Evolutionary conservation across 1,284 basidiomycete genomes (phyloP), one percentile per base, ranked within the genome.

Genomic region (Sporisorium sorghi): DNA sequence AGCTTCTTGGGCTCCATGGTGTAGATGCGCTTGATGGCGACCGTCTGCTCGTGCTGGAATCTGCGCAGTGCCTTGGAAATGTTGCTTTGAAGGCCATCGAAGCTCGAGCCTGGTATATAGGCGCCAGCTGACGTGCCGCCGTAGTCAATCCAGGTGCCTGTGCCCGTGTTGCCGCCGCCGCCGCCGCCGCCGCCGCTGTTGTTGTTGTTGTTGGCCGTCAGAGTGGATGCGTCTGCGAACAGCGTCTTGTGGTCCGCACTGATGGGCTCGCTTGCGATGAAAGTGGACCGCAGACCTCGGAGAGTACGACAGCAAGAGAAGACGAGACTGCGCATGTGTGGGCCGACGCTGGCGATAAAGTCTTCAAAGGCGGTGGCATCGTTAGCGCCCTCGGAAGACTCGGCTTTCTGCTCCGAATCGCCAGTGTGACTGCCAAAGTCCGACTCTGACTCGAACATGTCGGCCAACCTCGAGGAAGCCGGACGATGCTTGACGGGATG

Each of bases 241-340:
- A 37, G 37, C 8, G 12, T 12, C 24, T 64, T 59, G 30, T 24
- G 46, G 6, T 66, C 58, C 3, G 43, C 28, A 35, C 11, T 53
- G 30, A 42, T 14, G 9, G 60, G 24, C 4, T 74, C 61, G n/a
- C 58, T 53, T 6, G 73, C 63, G 1, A 67, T 50, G 39, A 79
- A 79, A 0, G 78, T 75, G 2, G 73, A 70, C 17, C 68, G 43
- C 17, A 78, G 52, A 6, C 71, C 62, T 39, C 61, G 59, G 11
- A 81, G 65, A 0, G 76, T 80, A 6, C 76, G 71, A n/a, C 69
- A 68, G 49, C 79, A 80, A 1, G 77, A 80, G 33, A 80, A 80
- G 14, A 70, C 61, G 30, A 64, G 63, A 58, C 79, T 82, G 37
- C 79, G 69, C 79, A 82, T 81, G 53, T 82, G 80, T n/a, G 80